These are phyloP conservation scores for Sugiyamaella neomexicana DNA, from an alignment of 1,139 yeast species.

Conservation along the genomic window DNA sequence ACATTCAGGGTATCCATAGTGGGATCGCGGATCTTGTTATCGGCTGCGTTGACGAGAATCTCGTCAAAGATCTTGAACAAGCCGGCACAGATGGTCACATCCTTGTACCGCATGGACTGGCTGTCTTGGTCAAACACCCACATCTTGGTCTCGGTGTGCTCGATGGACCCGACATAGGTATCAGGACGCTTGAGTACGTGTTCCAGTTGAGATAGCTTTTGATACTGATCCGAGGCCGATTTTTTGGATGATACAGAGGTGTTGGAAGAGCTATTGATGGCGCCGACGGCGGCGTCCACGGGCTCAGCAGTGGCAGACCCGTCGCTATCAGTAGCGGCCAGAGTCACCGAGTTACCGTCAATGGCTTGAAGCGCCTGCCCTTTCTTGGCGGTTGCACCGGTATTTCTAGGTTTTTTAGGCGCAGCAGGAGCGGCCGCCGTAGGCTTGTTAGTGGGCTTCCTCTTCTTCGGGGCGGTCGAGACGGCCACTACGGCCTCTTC, in stretches of 20 bases:
- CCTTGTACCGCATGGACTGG: slow-evolving; percentile 62
- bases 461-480: slow-evolving; percentile 21
- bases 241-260: slow-evolving; percentile 31
- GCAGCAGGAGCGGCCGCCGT: slow-evolving; percentile 15
- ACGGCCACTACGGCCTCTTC: slow-evolving; percentile 19
- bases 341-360: slow-evolving; percentile 17
- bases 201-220: slow-evolving; percentile 89
- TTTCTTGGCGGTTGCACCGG: slow-evolving; percentile 23
- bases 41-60: slow-evolving; percentile 96
- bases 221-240: slow-evolving; percentile 79
- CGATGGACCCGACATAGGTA: slow-evolving; percentile 95
- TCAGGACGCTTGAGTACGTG: slow-evolving; percentile 98
- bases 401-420: slow-evolving; percentile 12
- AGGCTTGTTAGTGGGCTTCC: slow-evolving; percentile 17
- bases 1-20: slow-evolving; percentile 84
- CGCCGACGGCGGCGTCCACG: slow-evolving; percentile 11
- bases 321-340: slow-evolving; percentile 15
- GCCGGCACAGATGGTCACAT: slow-evolving; percentile 89
- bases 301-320: slow-evolving; percentile 5
- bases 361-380: slow-evolving; percentile 21
- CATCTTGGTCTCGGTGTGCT: slow-evolving; percentile 71
- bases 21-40: slow-evolving; percentile 94
- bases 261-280: slow-evolving; percentile 10
- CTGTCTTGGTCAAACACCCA: slow-evolving; percentile 79
- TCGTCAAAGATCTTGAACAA: slow-evolving; percentile 96